Percentiles rank a stretch among this genome's conserved stretches.
These are phyloP conservation scores for Dryadomyces quercus-mongolicae DNA, from an alignment of 2,329 filamentous ascomycete genomes.

Conservation along the genomic window DNA sequence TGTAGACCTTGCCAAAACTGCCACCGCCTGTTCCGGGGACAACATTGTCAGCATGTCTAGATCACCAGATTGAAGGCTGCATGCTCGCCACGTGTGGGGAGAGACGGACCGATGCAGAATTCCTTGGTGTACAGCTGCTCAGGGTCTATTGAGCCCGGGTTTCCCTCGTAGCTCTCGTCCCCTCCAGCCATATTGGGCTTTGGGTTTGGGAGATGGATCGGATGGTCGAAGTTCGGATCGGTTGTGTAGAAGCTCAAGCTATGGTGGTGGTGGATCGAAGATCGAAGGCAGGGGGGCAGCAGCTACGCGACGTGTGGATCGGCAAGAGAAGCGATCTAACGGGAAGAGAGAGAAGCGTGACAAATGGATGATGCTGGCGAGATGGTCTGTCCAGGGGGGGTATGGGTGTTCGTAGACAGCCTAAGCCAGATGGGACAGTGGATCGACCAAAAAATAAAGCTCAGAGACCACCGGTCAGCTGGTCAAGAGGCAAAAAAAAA, in stretches of 20 bases:
- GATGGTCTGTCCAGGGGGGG: not conserved
- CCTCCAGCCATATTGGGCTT: conserved; percentile 5
- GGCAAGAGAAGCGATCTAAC: too few relatives aligned
- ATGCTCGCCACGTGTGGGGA: not conserved
- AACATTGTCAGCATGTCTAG: conserved; percentile 13
- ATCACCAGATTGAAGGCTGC: not conserved
- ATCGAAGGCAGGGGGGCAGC: too few relatives aligned
- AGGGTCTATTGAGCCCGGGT: conserved; percentile 58
- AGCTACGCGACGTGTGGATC: too few relatives aligned
- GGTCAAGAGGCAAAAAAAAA: conserved; percentile 1
- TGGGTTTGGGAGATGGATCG: not conserved
- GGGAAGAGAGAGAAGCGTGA: too few relatives aligned
- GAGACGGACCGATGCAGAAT: conserved; percentile 63
- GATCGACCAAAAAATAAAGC: too few relatives aligned
- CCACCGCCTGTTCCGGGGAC: conserved; percentile 56
- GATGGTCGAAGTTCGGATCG: too few relatives aligned
- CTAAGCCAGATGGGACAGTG: not conserved
- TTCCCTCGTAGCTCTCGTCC: conserved; percentile 22
- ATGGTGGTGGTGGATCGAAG: too few relatives aligned
- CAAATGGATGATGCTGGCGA: too few relatives aligned
- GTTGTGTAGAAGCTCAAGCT: too few relatives aligned
- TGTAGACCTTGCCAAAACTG: conserved; percentile 97
- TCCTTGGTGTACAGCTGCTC: conserved; percentile 90
- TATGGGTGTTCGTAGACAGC: not conserved
- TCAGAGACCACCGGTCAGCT: not conserved